phyloP scores from a whole-genome alignment of 768 basidiomycete genomes.

The Lactarius tabidus region DNA sequence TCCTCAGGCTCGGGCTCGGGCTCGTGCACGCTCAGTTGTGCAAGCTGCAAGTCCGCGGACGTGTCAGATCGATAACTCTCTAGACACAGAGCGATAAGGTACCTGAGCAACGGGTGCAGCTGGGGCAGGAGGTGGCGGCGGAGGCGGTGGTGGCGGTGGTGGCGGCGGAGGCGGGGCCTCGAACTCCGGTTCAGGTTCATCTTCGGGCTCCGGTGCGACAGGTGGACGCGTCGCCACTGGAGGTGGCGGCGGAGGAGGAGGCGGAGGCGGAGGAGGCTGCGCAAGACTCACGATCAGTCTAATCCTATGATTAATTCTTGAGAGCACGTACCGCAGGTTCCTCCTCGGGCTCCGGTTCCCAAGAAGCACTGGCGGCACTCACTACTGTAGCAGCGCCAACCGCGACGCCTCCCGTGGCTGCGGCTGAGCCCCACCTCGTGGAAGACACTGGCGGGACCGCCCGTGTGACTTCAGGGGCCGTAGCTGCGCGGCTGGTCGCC shows the following conservation, averaged over 20 bases:
- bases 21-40: conserved; percentile 19
- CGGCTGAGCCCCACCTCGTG: conserved; percentile 34
- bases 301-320: neutral
- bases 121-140: conserved; percentile 46
- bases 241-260: conserved; percentile 29
- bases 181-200: conserved; percentile 34
- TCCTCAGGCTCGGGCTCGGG: conserved; percentile 35
- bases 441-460: conserved; percentile 15
- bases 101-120: conserved; percentile 32
- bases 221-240: conserved; percentile 23
- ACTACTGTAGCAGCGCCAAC: conserved; percentile 4
- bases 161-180: conserved; percentile 36
- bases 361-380: neutral
- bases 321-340: conserved; percentile 14
- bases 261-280: conserved; percentile 36
- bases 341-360: conserved; percentile 13
- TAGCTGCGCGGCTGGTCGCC: conserved; percentile 47
- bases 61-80: neutral
- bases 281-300: neutral
- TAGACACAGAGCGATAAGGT: conserved; percentile 4
- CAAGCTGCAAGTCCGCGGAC: neutral
- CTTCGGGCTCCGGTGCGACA: conserved; percentile 32
- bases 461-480: conserved; percentile 21
- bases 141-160: conserved; percentile 41
- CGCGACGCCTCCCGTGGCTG: conserved; percentile 31